Base-by-base conservation (phyloP, 1,284 basidiomycete genomes). In the Cerioporus squamosus region DNA sequence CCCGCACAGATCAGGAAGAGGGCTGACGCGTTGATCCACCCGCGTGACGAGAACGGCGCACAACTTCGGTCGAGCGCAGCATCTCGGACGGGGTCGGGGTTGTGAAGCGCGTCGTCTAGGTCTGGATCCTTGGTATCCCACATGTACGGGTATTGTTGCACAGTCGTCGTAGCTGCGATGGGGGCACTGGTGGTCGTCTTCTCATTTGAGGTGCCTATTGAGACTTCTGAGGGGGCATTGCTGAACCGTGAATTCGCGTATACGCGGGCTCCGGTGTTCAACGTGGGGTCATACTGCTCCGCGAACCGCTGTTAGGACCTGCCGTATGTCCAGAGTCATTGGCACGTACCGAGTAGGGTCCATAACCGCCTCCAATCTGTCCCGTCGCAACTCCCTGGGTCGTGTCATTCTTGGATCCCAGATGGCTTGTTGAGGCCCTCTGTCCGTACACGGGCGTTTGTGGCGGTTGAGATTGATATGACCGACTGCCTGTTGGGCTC, bases 121-220 rank as follows among this genome's bases (percentile, higher is more conserved):
- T 93, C 90, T 8, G 88, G 85, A 56, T 91, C 90, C 69, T 82
- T 83, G 42, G 76, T 73, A 62, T 91, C 90, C 88, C 88, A 92
- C 64, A 87, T 70, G 67, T 84, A 89, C 52, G 72, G 67, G 66
- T 84, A 88, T 51, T 69, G 66, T 23, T 69, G 69, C 14, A 70
- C 67, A 26, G 70, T 66, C 23, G 67, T 68, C 18, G 60, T 60
- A n/a, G 67, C 60, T 12, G 68, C 65, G 10, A 84, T 80, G 9
- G 88, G 85, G 1, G 86, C 75, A 1, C 85, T 81, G 5, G 79
- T 68, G 17, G 69, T 74, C 5, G 73, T 73, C 64, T 79, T 80
- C 66, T 77, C 78, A 44, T 65, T 73, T 6, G 75, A 74, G n/a
- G 78, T 77, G 50, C 74, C 66, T 51, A 81, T 74, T 18, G 85